Evolutionary conservation across 208 protist species (phyloP).

Genomic region (Leishmania tropica): DNA sequence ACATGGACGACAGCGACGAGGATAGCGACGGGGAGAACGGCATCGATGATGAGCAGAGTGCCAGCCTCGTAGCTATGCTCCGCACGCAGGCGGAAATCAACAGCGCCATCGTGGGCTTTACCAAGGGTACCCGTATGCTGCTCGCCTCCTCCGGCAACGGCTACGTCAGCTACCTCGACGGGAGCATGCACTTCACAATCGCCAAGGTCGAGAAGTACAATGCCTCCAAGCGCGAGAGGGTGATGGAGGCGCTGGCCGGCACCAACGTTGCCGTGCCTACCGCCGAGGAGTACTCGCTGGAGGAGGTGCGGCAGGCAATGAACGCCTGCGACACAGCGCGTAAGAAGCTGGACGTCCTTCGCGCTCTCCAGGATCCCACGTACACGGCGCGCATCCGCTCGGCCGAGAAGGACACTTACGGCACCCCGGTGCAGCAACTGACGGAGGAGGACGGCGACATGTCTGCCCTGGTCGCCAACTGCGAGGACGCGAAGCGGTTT

Average conservation of each 20-base stretch:
- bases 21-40: constrained; percentile 52
- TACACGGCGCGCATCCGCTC: constrained; percentile 53
- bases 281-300: constrained; percentile 42
- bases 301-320: constrained; percentile 30
- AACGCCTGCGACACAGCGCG: constrained; percentile 36
- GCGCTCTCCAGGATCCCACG: constrained; percentile 40
- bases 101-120: constrained; percentile 31
- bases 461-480: constrained; percentile 23
- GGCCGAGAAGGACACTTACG: constrained; percentile 45
- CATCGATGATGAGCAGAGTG: constrained; percentile 32
- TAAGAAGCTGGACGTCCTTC: constrained; percentile 65
- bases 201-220: constrained; percentile 51
- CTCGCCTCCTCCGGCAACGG: constrained; percentile 27
- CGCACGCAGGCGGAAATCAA: constrained; percentile 46
- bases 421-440: constrained; percentile 29
- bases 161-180: constrained; percentile 82
- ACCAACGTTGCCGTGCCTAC: constrained; percentile 38
- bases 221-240: constrained; percentile 23
- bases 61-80: constrained; percentile 24
- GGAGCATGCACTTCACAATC: constrained; percentile 43
- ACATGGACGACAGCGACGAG: constrained; percentile 38
- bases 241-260: constrained; percentile 33
- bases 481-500: constrained; percentile 34
- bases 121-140: constrained; percentile 38
- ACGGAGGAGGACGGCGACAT: constrained; percentile 41